Evolutionary conservation across 345 rosid genomes (phyloP), one percentile per base, ranked within the genome.

Genomic region (Salix exigua): DNA sequence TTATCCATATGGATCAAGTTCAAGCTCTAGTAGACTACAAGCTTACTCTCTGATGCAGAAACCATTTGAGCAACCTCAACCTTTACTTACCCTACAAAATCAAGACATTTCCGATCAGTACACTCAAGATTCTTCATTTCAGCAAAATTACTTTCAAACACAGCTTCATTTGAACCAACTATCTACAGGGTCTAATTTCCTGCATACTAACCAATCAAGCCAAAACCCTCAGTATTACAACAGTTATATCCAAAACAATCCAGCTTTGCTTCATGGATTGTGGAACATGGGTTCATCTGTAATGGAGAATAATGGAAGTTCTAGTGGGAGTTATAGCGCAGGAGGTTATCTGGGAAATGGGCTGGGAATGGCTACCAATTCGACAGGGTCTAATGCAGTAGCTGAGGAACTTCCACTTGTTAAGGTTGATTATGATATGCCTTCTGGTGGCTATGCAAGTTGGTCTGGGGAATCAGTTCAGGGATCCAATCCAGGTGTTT

Each of bases 351-450:
- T 90, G 25, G 91, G 95, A 25, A 85, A 80, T 73, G 88, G 88
- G 44, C 80, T 87, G 31, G 96, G 93, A 68, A 75, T 87, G 81
- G 88, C 84, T 18, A 66, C 91, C 8, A 84, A 82, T 78, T 80
- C 92, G 1, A 77, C 85, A 0, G 88, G 85, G 16, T 87, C 87
- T 31, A 78, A 78, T 12, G 76, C 78, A 2, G 81, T 78, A 1
- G 86, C 85, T 11, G 94, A 89, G 63, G 97, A 89, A 58, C 86
- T 85, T 25, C 78, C 91, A 0, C 75, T 87, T 14, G 94, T 96
- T 4, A 96, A 96, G 87, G 97, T 91, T 4, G 98, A 96, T 78
- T 93, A 96, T 60, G 98, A 96, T 69, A 88, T 89, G 98, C 91
- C 89, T 25, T 67, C 83, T 19, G 89, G 79, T 5, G 90, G 82